phyloP scores from a whole-genome alignment of 331 rosid species.

The Quercus lobata region DNA sequence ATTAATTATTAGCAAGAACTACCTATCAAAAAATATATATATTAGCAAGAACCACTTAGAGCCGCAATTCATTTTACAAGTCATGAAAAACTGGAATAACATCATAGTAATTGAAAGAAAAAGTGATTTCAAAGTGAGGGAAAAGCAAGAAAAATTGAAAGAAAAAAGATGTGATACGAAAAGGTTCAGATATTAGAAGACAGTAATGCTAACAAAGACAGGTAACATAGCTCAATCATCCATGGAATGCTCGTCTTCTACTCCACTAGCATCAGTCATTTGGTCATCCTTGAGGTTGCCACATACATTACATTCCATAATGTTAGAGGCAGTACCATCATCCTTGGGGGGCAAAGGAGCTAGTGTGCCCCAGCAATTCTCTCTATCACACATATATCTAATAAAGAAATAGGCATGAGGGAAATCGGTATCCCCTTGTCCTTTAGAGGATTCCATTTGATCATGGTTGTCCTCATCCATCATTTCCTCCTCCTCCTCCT shows the following conservation, averaged over 20 bases:
- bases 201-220: slow-evolving; percentile 17
- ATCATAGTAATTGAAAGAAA: neutral
- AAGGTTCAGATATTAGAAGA: neutral
- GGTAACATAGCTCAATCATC: slow-evolving; percentile 24
- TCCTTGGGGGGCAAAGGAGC: slow-evolving; percentile 65
- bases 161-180: neutral
- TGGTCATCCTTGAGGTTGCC: slow-evolving; percentile 44
- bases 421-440: slow-evolving; percentile 41
- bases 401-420: slow-evolving; percentile 84
- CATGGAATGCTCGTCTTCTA: neutral
- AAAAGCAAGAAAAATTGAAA: neutral
- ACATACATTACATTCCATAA: slow-evolving; percentile 83
- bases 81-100: neutral
- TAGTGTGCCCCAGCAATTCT: slow-evolving; percentile 67
- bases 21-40: too few relatives aligned
- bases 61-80: neutral
- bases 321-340: slow-evolving; percentile 28
- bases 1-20: too few relatives aligned
- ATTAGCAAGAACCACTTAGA: too few relatives aligned
- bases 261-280: slow-evolving; percentile 16
- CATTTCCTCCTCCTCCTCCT: neutral
- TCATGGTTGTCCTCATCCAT: slow-evolving; percentile 54
- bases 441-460: slow-evolving; percentile 26
- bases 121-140: too few relatives aligned
- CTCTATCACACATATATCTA: slow-evolving; percentile 67